phyloP scores from a whole-genome alignment of 2,329 filamentous ascomycete genomes.

The Talaromyces piceae region DNA sequence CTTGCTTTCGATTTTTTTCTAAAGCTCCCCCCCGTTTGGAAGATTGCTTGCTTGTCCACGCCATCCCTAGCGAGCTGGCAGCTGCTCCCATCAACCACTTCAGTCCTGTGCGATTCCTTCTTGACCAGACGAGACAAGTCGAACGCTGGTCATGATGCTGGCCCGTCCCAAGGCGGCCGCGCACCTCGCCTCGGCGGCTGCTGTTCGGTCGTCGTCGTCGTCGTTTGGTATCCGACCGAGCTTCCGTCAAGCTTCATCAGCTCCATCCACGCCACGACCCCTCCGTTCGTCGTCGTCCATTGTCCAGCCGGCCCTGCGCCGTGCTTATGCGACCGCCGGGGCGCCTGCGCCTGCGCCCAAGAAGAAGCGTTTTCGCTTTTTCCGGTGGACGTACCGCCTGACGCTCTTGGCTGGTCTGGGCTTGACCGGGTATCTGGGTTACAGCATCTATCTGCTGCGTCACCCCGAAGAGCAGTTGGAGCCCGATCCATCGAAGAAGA shows the following conservation, averaged over 20 bases:
- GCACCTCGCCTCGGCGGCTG: neutral
- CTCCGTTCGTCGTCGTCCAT: neutral
- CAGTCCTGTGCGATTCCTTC: neutral
- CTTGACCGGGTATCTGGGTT: conserved; percentile 63
- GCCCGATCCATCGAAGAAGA: conserved; percentile 89
- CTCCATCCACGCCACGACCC: neutral
- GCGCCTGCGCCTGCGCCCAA: conserved; percentile 35
- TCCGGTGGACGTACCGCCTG: conserved; percentile 77
- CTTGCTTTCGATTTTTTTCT: neutral
- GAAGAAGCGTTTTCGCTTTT: conserved; percentile 57
- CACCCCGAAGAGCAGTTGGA: conserved; percentile 72
- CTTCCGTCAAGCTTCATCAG: neutral
- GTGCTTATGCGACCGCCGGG: conserved; percentile 11
- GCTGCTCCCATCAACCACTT: neutral
- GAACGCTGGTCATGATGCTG: neutral
- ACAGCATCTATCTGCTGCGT: conserved; percentile 74
- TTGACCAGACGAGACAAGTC: neutral
- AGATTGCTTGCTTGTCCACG: neutral
- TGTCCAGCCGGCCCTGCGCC: conserved; percentile 3
- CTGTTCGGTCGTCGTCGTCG: neutral
- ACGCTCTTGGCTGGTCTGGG: conserved; percentile 69
- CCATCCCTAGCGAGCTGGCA: too few relatives aligned
- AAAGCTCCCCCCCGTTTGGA: too few relatives aligned
- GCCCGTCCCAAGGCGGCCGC: neutral
- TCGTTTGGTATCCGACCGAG: neutral